A percentile compares a stretch with the other conserved stretches of the same genome.
Conservation (phyloP, 2,329 filamentous ascomycete species). For the Sclerotinia minor region DNA sequence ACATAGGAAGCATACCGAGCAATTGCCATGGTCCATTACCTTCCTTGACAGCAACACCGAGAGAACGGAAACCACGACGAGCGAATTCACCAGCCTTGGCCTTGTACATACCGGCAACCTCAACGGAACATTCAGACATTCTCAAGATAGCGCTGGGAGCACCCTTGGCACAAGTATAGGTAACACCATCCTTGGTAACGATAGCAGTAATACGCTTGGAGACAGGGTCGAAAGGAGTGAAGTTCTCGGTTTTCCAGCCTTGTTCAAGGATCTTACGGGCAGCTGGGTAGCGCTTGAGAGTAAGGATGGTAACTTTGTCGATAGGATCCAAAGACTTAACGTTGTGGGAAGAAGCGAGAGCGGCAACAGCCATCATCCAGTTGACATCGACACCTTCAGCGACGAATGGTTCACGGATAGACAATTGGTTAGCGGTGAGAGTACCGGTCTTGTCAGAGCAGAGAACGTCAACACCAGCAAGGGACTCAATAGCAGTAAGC, state of each 20-base stretch:
- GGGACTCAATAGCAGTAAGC: slow-evolving; percentile 74
- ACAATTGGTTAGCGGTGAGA: slow-evolving; percentile 72
- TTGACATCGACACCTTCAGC: slow-evolving; percentile 76
- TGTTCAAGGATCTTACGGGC: slow-evolving; percentile 72
- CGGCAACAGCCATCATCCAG: slow-evolving; percentile 82
- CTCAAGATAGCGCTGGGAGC: slow-evolving; percentile 73
- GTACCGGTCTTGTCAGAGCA: slow-evolving; percentile 84
- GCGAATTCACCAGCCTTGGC: slow-evolving; percentile 74
- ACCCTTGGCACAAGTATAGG: slow-evolving; percentile 74
- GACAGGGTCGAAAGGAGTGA: slow-evolving; percentile 76
- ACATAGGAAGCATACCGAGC: slow-evolving; percentile 76
- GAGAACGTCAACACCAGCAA: slow-evolving; percentile 74
- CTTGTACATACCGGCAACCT: slow-evolving; percentile 66
- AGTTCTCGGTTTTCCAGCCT: slow-evolving; percentile 76
- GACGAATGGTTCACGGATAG: slow-evolving; percentile 74
- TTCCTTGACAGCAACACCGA: slow-evolving; percentile 77
- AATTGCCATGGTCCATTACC: slow-evolving; percentile 70
- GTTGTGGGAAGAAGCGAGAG: slow-evolving; percentile 76
- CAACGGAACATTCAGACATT: slow-evolving; percentile 65
- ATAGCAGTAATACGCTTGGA: slow-evolving; percentile 76
- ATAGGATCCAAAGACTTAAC: slow-evolving; percentile 77
- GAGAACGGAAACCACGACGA: slow-evolving; percentile 76
- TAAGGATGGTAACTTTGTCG: slow-evolving; percentile 76
- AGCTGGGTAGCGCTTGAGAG: slow-evolving; percentile 74
- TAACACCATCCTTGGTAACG: slow-evolving; percentile 67